Base-by-base conservation (phyloP, 1,284 basidiomycete species). In the Trametes pubescens region DNA sequence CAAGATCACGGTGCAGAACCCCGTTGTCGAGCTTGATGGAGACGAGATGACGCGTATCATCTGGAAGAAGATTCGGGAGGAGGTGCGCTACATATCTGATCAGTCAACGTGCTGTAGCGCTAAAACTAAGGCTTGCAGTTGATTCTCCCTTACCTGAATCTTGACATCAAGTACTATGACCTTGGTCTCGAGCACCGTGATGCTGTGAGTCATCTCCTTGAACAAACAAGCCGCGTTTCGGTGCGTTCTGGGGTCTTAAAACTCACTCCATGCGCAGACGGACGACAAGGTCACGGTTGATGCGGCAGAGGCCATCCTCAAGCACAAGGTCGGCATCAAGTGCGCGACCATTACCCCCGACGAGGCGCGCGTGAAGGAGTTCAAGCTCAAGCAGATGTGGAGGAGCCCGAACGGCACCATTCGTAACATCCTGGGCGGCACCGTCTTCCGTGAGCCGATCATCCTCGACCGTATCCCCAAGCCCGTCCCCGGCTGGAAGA, bases 331-430 rank as follows among this genome's bases (percentile, higher is more conserved):
- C 70, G 95, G 95, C 64, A 93, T 95, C 81, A 95, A 95, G 76
- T 99, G 97, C 81, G 97, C 98, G 56, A 99, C 97, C 58, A 99
- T 99, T 82, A 99, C 97, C 4, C 97, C 97, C 14, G 97, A 99
- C 76, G 97, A 99, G 79, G 95, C 91, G 35, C 92, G 95, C 66
- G 94, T 97, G 57, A 81, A 94, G 74, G 96, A 98, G 80, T 98
- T 98, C 86, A 93, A 95, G 65, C 86, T 99, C 74, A 99, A 98
- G 86, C 89, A 97, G 80, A 99, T 99, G 97, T 96, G 94, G 94
- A 90, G 86, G 82, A 94, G 91, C 73, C 95, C 96, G 13, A 98
- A 98, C 79, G 96, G 95, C 68, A 97, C 96, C 8, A 96, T 98
- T 79, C 92, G 96, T 71, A 99, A 98, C 79, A 96, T 98, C 73